Conservation (phyloP, 345 rosid genomes). For the Brassica incana region DNA sequence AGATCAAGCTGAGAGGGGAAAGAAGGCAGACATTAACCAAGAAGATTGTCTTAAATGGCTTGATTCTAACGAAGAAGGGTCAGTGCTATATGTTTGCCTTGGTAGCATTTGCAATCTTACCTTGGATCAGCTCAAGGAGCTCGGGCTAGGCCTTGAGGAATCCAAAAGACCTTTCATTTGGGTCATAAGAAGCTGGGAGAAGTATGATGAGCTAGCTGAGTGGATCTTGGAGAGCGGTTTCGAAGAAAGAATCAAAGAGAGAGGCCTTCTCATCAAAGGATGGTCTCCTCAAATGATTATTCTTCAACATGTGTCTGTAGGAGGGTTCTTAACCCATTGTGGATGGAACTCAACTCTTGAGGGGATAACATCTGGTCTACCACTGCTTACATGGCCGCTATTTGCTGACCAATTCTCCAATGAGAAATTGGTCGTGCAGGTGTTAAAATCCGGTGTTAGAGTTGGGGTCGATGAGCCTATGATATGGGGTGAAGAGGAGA, state of each 20-base stretch:
- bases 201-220: background rate
- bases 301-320: background rate
- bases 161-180: background rate
- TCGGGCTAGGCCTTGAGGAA: background rate
- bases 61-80: background rate
- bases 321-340: background rate
- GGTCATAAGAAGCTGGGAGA: background rate
- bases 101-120: background rate
- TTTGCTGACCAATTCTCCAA: background rate
- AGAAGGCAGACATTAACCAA: background rate
- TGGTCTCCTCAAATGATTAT: background rate
- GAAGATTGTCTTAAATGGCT: background rate
- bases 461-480: background rate
- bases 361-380: background rate
- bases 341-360: constrained; percentile 3
- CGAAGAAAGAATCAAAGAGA: background rate
- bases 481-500: background rate
- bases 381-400: background rate
- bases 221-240: background rate
- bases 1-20: background rate
- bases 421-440: background rate
- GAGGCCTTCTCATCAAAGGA: background rate
- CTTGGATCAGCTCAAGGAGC: background rate
- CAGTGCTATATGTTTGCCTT: background rate
- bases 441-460: background rate